Base-by-base conservation (phyloP, 257 asterid genomes). In the Phtheirospermum japonicum region DNA sequence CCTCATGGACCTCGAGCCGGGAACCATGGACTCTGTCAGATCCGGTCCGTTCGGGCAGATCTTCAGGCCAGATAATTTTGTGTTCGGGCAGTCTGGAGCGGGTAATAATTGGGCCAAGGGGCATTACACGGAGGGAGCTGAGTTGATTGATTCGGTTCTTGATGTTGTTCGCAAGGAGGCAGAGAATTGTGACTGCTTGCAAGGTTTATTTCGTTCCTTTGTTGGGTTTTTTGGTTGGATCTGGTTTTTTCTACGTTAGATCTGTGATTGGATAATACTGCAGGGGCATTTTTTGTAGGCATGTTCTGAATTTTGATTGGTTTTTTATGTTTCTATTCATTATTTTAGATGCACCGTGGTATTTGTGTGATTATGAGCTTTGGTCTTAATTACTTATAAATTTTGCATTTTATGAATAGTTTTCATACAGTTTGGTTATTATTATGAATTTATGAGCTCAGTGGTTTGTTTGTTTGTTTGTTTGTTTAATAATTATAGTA, bases 1-100 rank as follows among this genome's bases (percentile, higher is more conserved):
- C 60, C 82, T 83, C 58, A 80, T 83, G 86, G 89, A 83, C 67
- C 82, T 83, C 55, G 89, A 83, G 73, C 89, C 89, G 0, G 86
- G 89, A 3, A 83, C 89, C 30, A 83, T 83, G 89, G 89, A 83
- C 49, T 75, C 84, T 5, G 70, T 83, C 45, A 73, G 89, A 64
- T 77, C 89, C 48, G 89, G 89, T 4, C 86, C 86, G 20, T 83
- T 67, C 48, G 89, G 89, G 0, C 83, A 80, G 84, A 77, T 82
- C 36, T 82, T 82, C 67, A 65, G 85, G 58, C 89, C 89, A 4
- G 89, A 82, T 20, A 82, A 82, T 69, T 82, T 82, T 53, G 78
- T 82, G 0, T 82, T 82, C 65, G 88, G 88, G 2, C 88, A 82
- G 66, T 79, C 85, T 18, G 88, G 88, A 19, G 88, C 88, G 13